These are phyloP conservation scores for Musa beccarii DNA, from an alignment of 176 grass and related monocot species.

Conservation along the genomic window DNA sequence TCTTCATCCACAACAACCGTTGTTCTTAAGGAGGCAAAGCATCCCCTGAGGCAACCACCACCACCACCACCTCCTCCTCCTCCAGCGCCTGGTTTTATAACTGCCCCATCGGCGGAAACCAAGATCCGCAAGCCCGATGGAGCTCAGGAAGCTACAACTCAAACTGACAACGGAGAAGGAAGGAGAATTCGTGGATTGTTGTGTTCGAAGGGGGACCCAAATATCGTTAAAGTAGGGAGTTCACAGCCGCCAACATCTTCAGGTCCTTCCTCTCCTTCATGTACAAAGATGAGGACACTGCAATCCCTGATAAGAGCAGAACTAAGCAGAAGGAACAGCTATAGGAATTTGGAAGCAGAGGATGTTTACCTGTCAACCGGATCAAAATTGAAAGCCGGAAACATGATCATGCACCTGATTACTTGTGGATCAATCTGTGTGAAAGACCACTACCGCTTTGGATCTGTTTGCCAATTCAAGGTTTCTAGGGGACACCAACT, in stretches of 20 bases:
- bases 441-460: constrained; percentile 75
- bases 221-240: constrained; percentile 26
- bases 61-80: not conserved
- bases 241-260: constrained; percentile 34
- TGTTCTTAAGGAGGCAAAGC: constrained; percentile 20
- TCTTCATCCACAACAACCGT: constrained; percentile 21
- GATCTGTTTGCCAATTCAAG: constrained; percentile 53
- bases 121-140: constrained; percentile 42
- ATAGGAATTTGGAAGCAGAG: constrained; percentile 50
- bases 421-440: constrained; percentile 84
- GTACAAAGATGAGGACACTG: constrained; percentile 59
- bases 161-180: constrained; percentile 49
- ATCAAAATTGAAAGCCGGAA: constrained; percentile 54
- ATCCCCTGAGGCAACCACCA: not conserved
- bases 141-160: constrained; percentile 71
- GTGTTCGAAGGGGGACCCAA: constrained; percentile 17
- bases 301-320: constrained; percentile 87
- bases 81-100: not conserved
- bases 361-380: constrained; percentile 36
- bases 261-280: constrained; percentile 24
- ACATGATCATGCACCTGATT: constrained; percentile 82
- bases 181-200: constrained; percentile 13
- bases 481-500: constrained; percentile 35
- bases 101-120: constrained; percentile 34
- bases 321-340: constrained; percentile 56